These are phyloP conservation scores for Davidsoniella virescens DNA, from an alignment of 2,329 filamentous ascomycete genomes.

Conservation along the genomic window DNA sequence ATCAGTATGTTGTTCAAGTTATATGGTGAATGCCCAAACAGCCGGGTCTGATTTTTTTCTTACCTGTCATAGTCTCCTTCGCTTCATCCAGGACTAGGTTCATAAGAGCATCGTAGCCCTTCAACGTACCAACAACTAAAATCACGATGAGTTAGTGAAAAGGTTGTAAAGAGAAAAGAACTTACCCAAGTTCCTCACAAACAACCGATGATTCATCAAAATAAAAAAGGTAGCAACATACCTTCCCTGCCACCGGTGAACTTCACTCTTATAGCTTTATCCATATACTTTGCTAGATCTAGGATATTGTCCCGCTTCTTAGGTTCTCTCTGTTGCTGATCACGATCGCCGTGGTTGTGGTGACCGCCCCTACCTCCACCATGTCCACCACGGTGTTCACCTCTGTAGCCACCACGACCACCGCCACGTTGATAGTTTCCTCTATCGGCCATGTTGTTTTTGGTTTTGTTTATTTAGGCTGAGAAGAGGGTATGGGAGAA, in stretches of 20 bases:
- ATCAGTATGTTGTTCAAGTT: not conserved
- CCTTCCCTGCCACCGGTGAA: slow-evolving; percentile 91
- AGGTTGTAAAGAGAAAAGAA: no score
- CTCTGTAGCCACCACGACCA: slow-evolving; percentile 25
- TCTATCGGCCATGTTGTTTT: slow-evolving; percentile 12
- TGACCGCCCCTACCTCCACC: slow-evolving; percentile 32
- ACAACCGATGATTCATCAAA: not conserved
- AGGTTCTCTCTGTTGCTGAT: slow-evolving; percentile 47
- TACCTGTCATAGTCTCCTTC: slow-evolving; percentile 77
- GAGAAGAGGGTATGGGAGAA: no score
- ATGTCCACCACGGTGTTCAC: slow-evolving; percentile 28
- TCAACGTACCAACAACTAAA: slow-evolving; percentile 70
- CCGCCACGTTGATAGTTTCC: slow-evolving; percentile 26
- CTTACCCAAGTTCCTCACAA: not conserved
- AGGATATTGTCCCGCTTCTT: slow-evolving; percentile 95
- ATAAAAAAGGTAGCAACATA: slow-evolving; percentile 23
- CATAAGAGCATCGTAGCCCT: slow-evolving; percentile 95
- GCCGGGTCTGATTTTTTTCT: not conserved
- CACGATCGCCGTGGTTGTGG: slow-evolving; percentile 23
- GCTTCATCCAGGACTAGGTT: slow-evolving; percentile 94
- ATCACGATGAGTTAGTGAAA: slow-evolving; percentile 7
- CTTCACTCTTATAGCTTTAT: slow-evolving; percentile 89
- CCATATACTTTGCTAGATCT: slow-evolving; percentile 89
- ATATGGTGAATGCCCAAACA: not conserved
- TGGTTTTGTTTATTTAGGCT: no score